Evolutionary conservation across 371 early-diverging fungal genomes (phyloP).

Genomic region (Nematocida ironsii): DNA sequence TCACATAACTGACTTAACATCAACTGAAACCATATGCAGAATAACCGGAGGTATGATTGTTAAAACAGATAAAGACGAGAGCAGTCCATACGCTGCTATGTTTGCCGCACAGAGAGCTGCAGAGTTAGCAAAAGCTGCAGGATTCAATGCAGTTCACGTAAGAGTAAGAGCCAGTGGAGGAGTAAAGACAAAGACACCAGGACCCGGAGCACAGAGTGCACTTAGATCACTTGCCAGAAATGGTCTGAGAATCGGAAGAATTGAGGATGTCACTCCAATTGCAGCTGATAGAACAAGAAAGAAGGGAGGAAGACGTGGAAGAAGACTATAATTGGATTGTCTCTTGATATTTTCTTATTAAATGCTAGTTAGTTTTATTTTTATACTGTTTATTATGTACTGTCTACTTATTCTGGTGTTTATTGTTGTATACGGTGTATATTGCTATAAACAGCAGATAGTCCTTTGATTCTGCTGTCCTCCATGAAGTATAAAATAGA

Average conservation of each 20-base stretch:
- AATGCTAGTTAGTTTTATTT: neutral
- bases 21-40: constrained; percentile 97
- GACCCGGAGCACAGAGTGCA: constrained; percentile 98
- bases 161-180: constrained; percentile 99
- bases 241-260: constrained; percentile 95
- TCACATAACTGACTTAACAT: constrained; percentile 98
- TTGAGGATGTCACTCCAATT: constrained; percentile 97
- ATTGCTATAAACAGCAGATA: too few species aligned
- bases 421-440: too few species aligned
- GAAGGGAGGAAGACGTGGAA: constrained; percentile 99
- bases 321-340: constrained; percentile 80
- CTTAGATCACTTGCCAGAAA: constrained; percentile 97
- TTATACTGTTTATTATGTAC: neutral
- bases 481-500: too few species aligned
- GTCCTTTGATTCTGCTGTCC: too few species aligned
- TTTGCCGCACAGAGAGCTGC: constrained; percentile 99
- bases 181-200: constrained; percentile 95
- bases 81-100: constrained; percentile 99
- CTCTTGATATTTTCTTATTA: neutral
- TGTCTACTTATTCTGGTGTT: too few species aligned
- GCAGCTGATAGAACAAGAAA: constrained; percentile 96
- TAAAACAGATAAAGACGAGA: constrained; percentile 99
- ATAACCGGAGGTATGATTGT: constrained; percentile 99
- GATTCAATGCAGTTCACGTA: constrained; percentile 97
- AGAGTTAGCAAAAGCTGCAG: constrained; percentile 92